Conservation (phyloP, 805 yeast species). For the Yamadazyma ubonensis region DNA sequence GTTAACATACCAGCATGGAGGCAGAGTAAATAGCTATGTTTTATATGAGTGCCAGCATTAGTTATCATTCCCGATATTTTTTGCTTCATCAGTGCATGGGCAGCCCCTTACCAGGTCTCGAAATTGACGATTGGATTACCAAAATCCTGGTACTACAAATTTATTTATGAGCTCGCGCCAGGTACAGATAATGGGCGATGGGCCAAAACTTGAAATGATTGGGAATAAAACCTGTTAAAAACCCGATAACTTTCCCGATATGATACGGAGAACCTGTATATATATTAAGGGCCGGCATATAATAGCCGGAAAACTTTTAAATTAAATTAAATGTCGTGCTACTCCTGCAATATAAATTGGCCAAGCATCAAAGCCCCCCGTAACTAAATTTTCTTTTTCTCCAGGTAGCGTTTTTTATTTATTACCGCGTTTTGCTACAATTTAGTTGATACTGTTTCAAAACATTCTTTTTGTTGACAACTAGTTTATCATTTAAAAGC, state of each 20-base stretch:
- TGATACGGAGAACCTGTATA: too few species aligned
- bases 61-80: too few species aligned
- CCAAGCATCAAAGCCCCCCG: neutral
- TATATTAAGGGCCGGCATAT: too few species aligned
- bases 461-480: constrained; percentile 5
- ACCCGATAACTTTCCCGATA: too few species aligned
- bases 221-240: too few species aligned
- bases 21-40: too few species aligned
- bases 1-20: too few species aligned
- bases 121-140: neutral
- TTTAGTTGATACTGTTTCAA: constrained; percentile 2
- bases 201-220: neutral
- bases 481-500: neutral
- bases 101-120: too few species aligned
- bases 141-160: neutral
- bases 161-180: neutral
- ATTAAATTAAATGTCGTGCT: neutral
- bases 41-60: too few species aligned
- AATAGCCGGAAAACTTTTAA: too few species aligned
- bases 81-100: too few species aligned
- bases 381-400: neutral
- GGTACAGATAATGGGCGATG: constrained; percentile 4
- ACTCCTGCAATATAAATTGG: neutral
- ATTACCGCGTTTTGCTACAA: constrained; percentile 3
- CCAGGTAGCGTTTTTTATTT: neutral